Conservation (phyloP, 768 basidiomycete genomes). For the Amanita phalloides region DNA sequence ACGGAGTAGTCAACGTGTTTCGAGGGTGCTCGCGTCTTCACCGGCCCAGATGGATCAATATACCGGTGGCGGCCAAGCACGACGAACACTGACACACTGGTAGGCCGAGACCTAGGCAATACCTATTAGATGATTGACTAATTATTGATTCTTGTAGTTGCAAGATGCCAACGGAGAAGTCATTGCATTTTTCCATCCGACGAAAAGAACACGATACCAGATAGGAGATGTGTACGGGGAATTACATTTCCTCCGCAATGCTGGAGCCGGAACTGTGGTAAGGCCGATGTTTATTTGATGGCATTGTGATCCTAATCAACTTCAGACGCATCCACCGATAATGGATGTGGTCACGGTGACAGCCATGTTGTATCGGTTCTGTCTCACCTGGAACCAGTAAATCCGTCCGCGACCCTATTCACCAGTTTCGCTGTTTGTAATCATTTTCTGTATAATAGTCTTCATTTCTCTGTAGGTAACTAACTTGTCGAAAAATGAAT, state of each 20-base stretch:
- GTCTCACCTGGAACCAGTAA: constrained; percentile 41
- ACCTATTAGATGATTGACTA: constrained; percentile 8
- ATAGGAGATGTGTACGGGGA: constrained; percentile 83
- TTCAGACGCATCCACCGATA: constrained; percentile 76
- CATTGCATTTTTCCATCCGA: constrained; percentile 75
- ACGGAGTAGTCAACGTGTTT: constrained; percentile 5
- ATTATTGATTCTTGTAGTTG: constrained; percentile 32
- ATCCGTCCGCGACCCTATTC: neutral
- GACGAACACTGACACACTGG: constrained; percentile 47
- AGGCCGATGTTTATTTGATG: constrained; percentile 15
- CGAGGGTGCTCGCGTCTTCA: constrained; percentile 60
- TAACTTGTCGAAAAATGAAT: neutral
- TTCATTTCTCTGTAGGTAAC: neutral
- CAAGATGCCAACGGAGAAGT: constrained; percentile 58
- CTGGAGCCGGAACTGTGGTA: constrained; percentile 78
- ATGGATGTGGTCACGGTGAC: constrained; percentile 86
- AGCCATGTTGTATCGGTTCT: constrained; percentile 79
- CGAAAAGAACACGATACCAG: constrained; percentile 69
- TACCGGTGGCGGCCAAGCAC: constrained; percentile 75
- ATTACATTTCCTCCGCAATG: constrained; percentile 70
- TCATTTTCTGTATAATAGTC: neutral
- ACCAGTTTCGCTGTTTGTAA: neutral
- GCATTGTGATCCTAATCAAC: constrained; percentile 8
- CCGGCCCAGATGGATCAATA: constrained; percentile 70
- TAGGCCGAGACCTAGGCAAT: constrained; percentile 17